Percentiles rank a stretch among this genome's conserved stretches.
Conservation (phyloP, 768 basidiomycete genomes). For the Hemileccinum rubropunctum region DNA sequence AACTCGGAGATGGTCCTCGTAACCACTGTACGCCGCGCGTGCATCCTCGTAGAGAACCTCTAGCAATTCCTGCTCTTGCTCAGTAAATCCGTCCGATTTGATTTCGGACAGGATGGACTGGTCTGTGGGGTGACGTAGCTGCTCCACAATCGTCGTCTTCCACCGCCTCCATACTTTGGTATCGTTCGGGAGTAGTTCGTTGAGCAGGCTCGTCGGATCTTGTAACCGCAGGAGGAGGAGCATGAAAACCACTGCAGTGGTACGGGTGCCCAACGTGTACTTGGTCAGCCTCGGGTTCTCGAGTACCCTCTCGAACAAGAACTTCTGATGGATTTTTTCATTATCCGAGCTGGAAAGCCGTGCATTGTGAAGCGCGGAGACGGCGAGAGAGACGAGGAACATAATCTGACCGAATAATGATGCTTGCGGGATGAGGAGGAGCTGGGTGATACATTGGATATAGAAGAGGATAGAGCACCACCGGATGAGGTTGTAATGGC, state of each 20-base stretch:
- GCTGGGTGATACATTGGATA: conserved; percentile 24
- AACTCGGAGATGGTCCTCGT: too few species aligned
- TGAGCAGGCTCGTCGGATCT: conserved; percentile 7
- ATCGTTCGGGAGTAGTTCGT: conserved; percentile 19
- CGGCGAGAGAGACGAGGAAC: conserved; percentile 26
- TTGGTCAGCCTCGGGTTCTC: conserved; percentile 12
- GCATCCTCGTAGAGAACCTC: too few species aligned
- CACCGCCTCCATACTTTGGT: conserved; percentile 4
- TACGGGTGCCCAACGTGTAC: conserved; percentile 16
- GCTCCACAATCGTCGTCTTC: conserved; percentile 7
- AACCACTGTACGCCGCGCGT: too few species aligned
- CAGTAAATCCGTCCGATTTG: too few species aligned
- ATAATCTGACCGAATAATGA: conserved; percentile 29
- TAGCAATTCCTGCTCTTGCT: too few species aligned
- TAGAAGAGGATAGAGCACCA: conserved; percentile 21
- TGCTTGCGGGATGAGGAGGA: conserved; percentile 29
- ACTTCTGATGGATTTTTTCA: conserved; percentile 13
- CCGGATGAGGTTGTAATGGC: conserved; percentile 12
- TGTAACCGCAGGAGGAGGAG: conserved; percentile 8
- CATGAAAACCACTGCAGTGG: conserved; percentile 15
- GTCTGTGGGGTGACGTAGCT: too few species aligned
- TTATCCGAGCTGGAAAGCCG: conserved; percentile 32
- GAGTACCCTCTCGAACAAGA: conserved; percentile 13
- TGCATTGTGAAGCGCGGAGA: conserved; percentile 25
- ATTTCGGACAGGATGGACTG: too few species aligned